Conservation (phyloP, 2,329 filamentous ascomycete species). For the Sarocladium oryzae region DNA sequence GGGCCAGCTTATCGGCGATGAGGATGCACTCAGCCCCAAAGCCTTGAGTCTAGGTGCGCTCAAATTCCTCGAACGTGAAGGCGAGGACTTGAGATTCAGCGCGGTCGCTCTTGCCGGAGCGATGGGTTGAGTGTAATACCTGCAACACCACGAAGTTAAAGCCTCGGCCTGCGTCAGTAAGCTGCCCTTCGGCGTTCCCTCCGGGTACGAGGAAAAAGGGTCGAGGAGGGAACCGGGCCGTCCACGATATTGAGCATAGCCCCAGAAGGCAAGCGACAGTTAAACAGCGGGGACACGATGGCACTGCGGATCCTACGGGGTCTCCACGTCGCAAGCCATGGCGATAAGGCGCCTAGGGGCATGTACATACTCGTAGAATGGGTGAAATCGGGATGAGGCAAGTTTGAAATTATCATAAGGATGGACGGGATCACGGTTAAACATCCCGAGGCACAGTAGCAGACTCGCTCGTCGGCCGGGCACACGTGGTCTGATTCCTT, state of each 20-base stretch:
- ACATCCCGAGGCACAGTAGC: not conserved
- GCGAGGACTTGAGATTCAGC: constrained; percentile 51
- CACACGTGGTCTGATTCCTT: not conserved
- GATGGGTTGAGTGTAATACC: not conserved
- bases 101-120: constrained; percentile 47
- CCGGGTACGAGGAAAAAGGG: not conserved
- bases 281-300: constrained; percentile 4
- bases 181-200: not conserved
- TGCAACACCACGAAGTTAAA: not conserved
- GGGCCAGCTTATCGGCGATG: constrained; percentile 49
- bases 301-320: constrained; percentile 3
- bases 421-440: not conserved
- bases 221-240: not conserved
- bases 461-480: not conserved
- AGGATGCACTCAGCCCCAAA: constrained; percentile 69
- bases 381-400: not conserved
- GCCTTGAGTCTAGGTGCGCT: constrained; percentile 64
- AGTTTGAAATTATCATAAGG: not conserved
- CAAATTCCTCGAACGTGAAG: constrained; percentile 50
- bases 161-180: not conserved
- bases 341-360: not conserved
- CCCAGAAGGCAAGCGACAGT: not conserved
- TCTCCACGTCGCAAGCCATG: not conserved
- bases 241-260: not conserved
- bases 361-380: not conserved